Conservation (phyloP, 2,329 filamentous ascomycete species). For the Pestalotiopsis sp. region DNA sequence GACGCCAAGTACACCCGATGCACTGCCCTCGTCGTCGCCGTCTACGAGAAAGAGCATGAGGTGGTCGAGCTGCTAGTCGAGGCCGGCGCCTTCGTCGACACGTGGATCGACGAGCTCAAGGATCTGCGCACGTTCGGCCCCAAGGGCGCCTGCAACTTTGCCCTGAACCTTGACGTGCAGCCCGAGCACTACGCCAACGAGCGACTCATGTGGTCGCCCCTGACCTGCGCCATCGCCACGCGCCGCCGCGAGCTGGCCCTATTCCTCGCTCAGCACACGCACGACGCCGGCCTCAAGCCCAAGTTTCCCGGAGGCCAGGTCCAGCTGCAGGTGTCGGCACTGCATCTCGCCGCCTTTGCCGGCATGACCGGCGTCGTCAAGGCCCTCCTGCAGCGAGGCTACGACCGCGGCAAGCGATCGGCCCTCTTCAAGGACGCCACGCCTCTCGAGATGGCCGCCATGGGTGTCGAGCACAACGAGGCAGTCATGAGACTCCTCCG, state of each 20-base stretch:
- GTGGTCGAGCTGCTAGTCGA: not conserved
- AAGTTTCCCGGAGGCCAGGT: not conserved
- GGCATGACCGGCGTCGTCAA: conserved; percentile 7
- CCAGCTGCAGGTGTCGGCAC: not conserved
- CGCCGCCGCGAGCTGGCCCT: not conserved
- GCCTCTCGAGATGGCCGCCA: conserved; percentile 1
- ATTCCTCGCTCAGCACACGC: not conserved
- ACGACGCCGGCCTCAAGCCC: not conserved
- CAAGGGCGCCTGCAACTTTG: not conserved
- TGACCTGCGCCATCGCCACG: not conserved
- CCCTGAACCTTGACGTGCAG: not conserved
- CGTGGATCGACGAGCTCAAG: not conserved
- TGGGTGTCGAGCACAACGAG: not conserved
- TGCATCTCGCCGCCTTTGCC: conserved; percentile 7
- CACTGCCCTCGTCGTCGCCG: not conserved
- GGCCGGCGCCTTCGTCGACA: conserved; percentile 6
- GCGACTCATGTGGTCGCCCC: not conserved
- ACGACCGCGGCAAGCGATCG: not conserved
- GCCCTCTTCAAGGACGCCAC: not conserved
- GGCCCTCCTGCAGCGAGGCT: conserved; percentile 6
- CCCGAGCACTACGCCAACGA: not conserved
- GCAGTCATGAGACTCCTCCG: not conserved
- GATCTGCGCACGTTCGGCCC: not conserved
- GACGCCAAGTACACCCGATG: not conserved
- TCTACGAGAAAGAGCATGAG: not conserved